Base-by-base conservation (phyloP, 106 monocot species). In the Platanthera zijinensis region DNA sequence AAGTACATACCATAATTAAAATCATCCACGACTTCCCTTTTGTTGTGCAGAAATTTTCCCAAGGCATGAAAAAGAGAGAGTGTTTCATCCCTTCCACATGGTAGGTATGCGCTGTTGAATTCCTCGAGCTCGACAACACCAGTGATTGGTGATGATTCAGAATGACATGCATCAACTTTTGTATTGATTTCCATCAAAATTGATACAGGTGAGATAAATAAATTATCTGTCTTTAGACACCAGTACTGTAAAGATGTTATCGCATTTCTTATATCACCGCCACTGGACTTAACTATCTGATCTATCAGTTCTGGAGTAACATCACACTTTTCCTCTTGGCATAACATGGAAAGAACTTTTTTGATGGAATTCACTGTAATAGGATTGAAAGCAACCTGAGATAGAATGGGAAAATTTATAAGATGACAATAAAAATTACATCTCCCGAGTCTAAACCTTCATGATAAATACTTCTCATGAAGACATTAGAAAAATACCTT, bases 1-100 rank as follows among this genome's bases (percentile, higher is more conserved):
- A 48, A 9, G 71, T 32, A 74, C 80, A 75, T 91, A 93, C 90
- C 90, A 1, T 57, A 19, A 54, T 53, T 74, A 81, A 50, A 74
- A 66, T 51, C 46, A 78, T 82, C 72, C 73, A 25, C 19, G 59
- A 53, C 75, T 54, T 81, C 88, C 81, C 99, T 89, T 73, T 99
- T 99, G 76, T 99, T 99, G 85, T 99, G 99, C 39, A 99, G 82
- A 85, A 99, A 94, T 77, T 99, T 99, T 50, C 99, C 99, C 81
- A 99, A 74, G 8, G 99, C 99, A 84, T 99, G 99, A 78, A 92
- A 99, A 53, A 99, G 73, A 50, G 88, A 79, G 48, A 99, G 83
- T 39, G 86, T 88, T 76, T 99, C 89, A 84, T 99, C 99, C 83
- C 85, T 89, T 72, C 93, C 96, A 79, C 75, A 82, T 80, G 88